Conservation (phyloP, 1,139 yeast genomes). For the Pichia inconspicua region DNA sequence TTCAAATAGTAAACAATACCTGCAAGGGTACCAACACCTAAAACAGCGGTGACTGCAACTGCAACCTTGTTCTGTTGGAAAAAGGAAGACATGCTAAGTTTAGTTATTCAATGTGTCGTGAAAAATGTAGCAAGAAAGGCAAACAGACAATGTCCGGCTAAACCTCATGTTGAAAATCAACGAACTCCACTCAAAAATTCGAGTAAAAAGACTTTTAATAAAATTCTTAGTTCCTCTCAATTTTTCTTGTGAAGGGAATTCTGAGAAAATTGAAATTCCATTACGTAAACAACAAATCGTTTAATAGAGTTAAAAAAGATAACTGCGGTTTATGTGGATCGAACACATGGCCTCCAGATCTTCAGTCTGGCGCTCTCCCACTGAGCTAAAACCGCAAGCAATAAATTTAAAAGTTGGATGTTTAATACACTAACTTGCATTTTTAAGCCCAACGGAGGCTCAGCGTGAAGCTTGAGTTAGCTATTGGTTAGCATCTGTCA, state of each 20-base stretch:
- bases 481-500: too few relatives aligned
- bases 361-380: constrained; percentile 89
- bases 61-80: constrained; percentile 42
- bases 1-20: constrained; percentile 46
- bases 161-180: background rate
- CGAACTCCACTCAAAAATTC: background rate
- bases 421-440: too few relatives aligned
- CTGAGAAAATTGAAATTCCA: too few relatives aligned
- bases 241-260: too few relatives aligned
- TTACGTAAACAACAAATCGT: too few relatives aligned
- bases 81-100: constrained; percentile 6
- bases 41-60: constrained; percentile 50
- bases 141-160: background rate
- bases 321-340: constrained; percentile 81
- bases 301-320: constrained; percentile 3
- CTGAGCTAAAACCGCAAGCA: constrained; percentile 64
- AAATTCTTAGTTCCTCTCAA: too few relatives aligned
- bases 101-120: background rate
- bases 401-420: background rate
- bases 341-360: constrained; percentile 92
- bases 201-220: background rate
- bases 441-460: background rate
- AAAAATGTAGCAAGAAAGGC: background rate
- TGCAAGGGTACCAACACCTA: constrained; percentile 57
- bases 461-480: background rate